These are phyloP conservation scores for Fusarium napiforme DNA, from an alignment of 2,329 filamentous ascomycete genomes.

Conservation along the genomic window DNA sequence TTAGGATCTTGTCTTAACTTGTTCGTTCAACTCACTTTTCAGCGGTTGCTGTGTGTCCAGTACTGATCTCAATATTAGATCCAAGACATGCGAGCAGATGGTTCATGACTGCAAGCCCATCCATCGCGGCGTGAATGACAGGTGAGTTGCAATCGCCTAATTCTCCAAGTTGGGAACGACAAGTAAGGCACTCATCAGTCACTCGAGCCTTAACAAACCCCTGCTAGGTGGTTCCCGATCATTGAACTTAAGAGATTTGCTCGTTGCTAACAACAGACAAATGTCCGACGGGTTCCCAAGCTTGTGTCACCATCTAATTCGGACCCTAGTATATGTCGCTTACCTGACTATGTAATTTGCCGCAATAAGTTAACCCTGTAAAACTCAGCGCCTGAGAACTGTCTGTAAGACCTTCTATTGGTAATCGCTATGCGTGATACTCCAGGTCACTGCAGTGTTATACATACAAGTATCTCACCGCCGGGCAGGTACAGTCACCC, in stretches of 20 bases:
- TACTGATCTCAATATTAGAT: rapidly evolving
- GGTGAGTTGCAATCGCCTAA: background rate
- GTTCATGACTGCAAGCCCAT: background rate
- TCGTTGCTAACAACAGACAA: background rate
- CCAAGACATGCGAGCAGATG: background rate
- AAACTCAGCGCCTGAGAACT: background rate
- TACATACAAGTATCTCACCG: background rate
- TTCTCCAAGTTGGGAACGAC: rapidly evolving
- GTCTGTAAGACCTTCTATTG: background rate
- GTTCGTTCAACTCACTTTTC: background rate
- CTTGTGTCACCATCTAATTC: background rate
- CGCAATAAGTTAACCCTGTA: too few relatives aligned
- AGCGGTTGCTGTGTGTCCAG: background rate
- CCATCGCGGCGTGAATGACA: background rate
- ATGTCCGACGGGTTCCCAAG: background rate
- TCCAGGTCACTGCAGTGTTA: rapidly evolving
- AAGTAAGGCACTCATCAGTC: background rate
- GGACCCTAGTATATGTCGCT: background rate
- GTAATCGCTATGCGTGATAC: background rate
- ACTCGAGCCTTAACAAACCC: background rate
- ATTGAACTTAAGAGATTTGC: background rate
- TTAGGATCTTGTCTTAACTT: rapidly evolving
- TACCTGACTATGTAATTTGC: background rate
- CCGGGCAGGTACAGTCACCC: background rate
- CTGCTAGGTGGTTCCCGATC: background rate